Conservation (phyloP, 805 yeast genomes). For the Kodamaea jinghongensis region DNA sequence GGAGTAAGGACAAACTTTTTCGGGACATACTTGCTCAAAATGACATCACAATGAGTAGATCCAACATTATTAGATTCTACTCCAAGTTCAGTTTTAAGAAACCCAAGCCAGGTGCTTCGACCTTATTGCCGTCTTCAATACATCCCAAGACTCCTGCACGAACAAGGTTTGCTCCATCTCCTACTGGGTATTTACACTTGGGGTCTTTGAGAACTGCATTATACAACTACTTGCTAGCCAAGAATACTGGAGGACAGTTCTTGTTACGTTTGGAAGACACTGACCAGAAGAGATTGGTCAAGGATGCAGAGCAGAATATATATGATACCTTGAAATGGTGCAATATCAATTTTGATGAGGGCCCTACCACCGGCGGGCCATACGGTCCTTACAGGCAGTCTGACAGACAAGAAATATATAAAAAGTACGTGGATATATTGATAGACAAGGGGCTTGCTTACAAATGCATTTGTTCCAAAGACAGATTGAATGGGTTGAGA, state of each 20-base stretch:
- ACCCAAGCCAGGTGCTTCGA: not conserved
- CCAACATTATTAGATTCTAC: not conserved
- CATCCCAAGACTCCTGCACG: constrained; percentile 60
- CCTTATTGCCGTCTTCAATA: constrained; percentile 14
- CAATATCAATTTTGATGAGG: constrained; percentile 74
- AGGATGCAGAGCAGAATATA: constrained; percentile 80
- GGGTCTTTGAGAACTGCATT: constrained; percentile 94
- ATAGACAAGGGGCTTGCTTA: constrained; percentile 73
- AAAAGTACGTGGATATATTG: constrained; percentile 53
- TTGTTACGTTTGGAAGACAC: constrained; percentile 88
- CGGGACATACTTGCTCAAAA: not conserved
- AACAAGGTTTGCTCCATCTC: constrained; percentile 96
- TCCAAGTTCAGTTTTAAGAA: constrained; percentile 8
- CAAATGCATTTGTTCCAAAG: constrained; percentile 81
- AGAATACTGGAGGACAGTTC: constrained; percentile 75
- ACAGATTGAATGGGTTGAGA: constrained; percentile 63
- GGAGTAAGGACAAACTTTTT: not conserved
- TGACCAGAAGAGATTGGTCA: constrained; percentile 73
- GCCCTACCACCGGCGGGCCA: constrained; percentile 59
- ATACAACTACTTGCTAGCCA: constrained; percentile 82
- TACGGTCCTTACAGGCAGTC: constrained; percentile 84
- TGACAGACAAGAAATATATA: constrained; percentile 67
- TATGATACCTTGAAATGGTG: constrained; percentile 78
- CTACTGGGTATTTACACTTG: constrained; percentile 91
- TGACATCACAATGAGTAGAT: constrained; percentile 1